phyloP scores from a whole-genome alignment of 2,329 filamentous ascomycete species.

The Apiospora saccharicola region DNA sequence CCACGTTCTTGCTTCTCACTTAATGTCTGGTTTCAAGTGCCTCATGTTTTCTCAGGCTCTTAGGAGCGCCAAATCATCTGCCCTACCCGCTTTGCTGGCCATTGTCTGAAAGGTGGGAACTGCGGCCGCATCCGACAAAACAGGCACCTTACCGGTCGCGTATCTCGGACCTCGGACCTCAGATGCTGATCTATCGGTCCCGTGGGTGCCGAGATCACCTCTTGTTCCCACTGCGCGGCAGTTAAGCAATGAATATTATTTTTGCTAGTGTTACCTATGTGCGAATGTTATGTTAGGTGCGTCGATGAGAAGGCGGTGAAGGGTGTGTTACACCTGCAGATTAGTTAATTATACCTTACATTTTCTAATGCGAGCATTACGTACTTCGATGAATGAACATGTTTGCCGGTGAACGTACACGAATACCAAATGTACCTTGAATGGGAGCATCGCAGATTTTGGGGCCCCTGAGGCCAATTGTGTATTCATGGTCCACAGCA shows the following conservation, averaged over 20 bases:
- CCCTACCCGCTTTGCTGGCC: not conserved
- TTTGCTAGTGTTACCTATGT: no score
- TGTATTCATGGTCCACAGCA: slow-evolving; percentile 21
- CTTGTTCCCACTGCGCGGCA: no score
- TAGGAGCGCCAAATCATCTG: no score
- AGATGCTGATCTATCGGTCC: not conserved
- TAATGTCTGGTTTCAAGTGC: no score
- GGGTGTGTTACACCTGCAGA: not conserved
- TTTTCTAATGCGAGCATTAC: no score
- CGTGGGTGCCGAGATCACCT: not conserved
- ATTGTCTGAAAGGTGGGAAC: not conserved
- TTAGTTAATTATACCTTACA: not conserved
- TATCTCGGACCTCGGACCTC: not conserved
- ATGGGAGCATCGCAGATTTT: not conserved
- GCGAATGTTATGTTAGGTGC: no score
- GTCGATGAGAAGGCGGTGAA: not conserved
- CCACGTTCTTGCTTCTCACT: no score
- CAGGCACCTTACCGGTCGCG: not conserved
- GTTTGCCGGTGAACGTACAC: not conserved
- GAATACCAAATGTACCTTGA: not conserved
- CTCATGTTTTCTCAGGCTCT: no score
- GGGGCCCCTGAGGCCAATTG: not conserved
- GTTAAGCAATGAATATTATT: no score
- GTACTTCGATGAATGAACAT: not conserved
- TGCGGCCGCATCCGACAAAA: not conserved